Evolutionary conservation across 2,329 filamentous ascomycete species (phyloP).

Genomic region (Apiospora saccharicola): DNA sequence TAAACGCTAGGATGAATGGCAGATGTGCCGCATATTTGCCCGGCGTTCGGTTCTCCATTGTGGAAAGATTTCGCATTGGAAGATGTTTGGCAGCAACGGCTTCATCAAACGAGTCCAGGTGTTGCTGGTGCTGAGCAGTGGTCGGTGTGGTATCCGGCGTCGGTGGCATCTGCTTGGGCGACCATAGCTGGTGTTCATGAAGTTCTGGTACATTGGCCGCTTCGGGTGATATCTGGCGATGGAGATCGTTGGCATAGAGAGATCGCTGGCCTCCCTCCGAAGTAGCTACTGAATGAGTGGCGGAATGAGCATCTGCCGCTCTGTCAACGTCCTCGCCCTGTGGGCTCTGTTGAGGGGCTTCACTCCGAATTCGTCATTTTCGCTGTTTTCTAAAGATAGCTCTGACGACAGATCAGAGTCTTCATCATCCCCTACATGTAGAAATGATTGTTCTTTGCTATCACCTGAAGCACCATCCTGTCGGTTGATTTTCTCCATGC

Average conservation of each 20-base stretch:
- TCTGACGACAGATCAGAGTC: conserved; percentile 70
- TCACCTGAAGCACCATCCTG: conserved; percentile 31
- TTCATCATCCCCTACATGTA: conserved; percentile 51
- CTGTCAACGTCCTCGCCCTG: background rate
- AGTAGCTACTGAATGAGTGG: background rate
- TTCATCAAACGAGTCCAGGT: conserved; percentile 41
- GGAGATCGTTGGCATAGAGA: conserved; percentile 35
- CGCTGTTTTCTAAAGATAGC: conserved; percentile 60
- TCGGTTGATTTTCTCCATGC: conserved; percentile 53
- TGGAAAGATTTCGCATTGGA: conserved; percentile 46
- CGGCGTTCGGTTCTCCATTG: conserved; percentile 29
- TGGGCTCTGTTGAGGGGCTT: conserved; percentile 26
- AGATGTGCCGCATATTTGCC: conserved; percentile 66
- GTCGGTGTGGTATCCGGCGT: conserved; percentile 60
- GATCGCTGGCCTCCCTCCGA: conserved; percentile 12
- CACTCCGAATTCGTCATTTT: conserved; percentile 42
- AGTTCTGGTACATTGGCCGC: conserved; percentile 46
- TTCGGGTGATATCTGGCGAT: conserved; percentile 51
- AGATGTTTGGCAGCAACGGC: conserved; percentile 44
- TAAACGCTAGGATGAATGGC: conserved; percentile 82
- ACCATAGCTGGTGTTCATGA: conserved; percentile 51
- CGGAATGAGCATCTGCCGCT: background rate
- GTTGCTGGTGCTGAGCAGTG: conserved; percentile 47
- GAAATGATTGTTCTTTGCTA: conserved; percentile 33
- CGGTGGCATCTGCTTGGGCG: conserved; percentile 54